These are phyloP conservation scores for Penicillium argentinense DNA, from an alignment of 495 filamentous ascomycete genomes.

Conservation along the genomic window DNA sequence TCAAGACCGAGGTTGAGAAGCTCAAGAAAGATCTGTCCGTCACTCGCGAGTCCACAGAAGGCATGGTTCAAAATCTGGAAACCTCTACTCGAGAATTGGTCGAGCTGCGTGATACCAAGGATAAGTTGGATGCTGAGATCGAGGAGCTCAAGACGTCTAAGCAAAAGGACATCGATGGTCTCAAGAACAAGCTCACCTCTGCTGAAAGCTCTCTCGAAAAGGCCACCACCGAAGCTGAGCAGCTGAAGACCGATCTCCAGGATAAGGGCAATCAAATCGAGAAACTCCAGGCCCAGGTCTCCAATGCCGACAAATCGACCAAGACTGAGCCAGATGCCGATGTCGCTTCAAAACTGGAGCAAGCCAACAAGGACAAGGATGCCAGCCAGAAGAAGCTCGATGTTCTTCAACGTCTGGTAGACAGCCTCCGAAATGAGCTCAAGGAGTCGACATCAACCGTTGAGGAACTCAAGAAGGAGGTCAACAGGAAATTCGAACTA, in stretches of 20 bases:
- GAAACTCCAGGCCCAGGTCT: slow-evolving; percentile 42
- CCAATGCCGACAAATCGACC: slow-evolving; percentile 38
- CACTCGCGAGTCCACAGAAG: slow-evolving; percentile 63
- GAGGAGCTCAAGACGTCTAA: slow-evolving; percentile 33
- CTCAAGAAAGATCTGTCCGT: slow-evolving; percentile 54
- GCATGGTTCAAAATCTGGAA: slow-evolving; percentile 63
- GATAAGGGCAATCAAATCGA: slow-evolving; percentile 54
- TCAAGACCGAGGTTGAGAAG: slow-evolving; percentile 61
- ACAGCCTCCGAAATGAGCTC: slow-evolving; percentile 50
- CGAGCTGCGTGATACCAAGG: slow-evolving; percentile 56
- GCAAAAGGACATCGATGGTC: slow-evolving; percentile 38
- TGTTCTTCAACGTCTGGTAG: slow-evolving; percentile 53
- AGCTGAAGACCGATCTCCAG: slow-evolving; percentile 56
- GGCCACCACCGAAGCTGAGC: slow-evolving; percentile 46
- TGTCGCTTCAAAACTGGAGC: slow-evolving; percentile 33
- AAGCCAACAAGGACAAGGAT: slow-evolving; percentile 41
- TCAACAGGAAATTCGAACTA: slow-evolving; percentile 37
- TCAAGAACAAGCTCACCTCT: slow-evolving; percentile 39
- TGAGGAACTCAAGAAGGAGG: slow-evolving; percentile 38
- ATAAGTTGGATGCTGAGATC: slow-evolving; percentile 51
- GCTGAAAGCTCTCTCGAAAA: slow-evolving; percentile 48
- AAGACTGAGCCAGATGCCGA: slow-evolving; percentile 40
- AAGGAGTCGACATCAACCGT: slow-evolving; percentile 50
- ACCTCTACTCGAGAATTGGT: slow-evolving; percentile 58
- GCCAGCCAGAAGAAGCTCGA: slow-evolving; percentile 51